A percentile compares a stretch with the other conserved stretches of the same genome.
These are phyloP conservation scores for Pseudocercospora macadamiae DNA, from an alignment of 2,329 filamentous ascomycete species.

Conservation along the genomic window DNA sequence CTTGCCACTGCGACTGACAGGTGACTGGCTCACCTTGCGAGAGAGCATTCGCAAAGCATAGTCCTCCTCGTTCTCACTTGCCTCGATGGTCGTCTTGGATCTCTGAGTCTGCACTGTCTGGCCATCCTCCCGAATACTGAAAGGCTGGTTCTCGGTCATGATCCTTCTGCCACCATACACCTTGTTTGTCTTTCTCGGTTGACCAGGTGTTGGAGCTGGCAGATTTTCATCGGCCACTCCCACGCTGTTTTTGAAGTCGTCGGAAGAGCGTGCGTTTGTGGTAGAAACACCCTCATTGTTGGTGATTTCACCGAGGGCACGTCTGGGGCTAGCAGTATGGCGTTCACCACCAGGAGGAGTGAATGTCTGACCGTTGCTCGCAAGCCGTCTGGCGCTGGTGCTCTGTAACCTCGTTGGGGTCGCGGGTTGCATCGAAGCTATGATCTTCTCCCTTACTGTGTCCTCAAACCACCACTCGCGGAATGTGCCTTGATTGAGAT, in stretches of 20 bases:
- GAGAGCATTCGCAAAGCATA: slow-evolving; percentile 75
- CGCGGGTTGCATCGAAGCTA: slow-evolving; percentile 58
- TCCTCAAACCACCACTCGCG: slow-evolving; percentile 95
- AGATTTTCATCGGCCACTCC: slow-evolving; percentile 85
- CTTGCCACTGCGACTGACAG: slow-evolving; percentile 59
- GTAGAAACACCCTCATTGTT: slow-evolving; percentile 67
- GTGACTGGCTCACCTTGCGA: slow-evolving; percentile 67
- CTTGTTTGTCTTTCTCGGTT: slow-evolving; percentile 86
- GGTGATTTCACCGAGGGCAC: slow-evolving; percentile 91
- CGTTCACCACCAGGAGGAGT: slow-evolving; percentile 82
- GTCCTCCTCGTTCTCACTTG: slow-evolving; percentile 82
- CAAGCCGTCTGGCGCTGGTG: slow-evolving; percentile 50
- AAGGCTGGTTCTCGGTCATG: slow-evolving; percentile 50
- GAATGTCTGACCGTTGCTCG: slow-evolving; percentile 70
- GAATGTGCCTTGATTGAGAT: slow-evolving; percentile 95
- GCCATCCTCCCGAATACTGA: slow-evolving; percentile 56
- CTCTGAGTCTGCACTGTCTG: slow-evolving; percentile 65
- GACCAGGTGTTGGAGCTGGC: slow-evolving; percentile 91
- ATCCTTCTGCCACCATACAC: slow-evolving; percentile 70
- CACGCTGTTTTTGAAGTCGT: slow-evolving; percentile 49
- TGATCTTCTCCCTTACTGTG: slow-evolving; percentile 77
- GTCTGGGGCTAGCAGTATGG: slow-evolving; percentile 56
- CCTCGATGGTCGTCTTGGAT: slow-evolving; percentile 56
- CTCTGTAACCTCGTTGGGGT: slow-evolving; percentile 59
- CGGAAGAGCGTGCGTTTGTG: slow-evolving; percentile 26